These are phyloP conservation scores for Colletotrichum shisoi DNA, from an alignment of 2,329 filamentous ascomycete species.

Conservation along the genomic window DNA sequence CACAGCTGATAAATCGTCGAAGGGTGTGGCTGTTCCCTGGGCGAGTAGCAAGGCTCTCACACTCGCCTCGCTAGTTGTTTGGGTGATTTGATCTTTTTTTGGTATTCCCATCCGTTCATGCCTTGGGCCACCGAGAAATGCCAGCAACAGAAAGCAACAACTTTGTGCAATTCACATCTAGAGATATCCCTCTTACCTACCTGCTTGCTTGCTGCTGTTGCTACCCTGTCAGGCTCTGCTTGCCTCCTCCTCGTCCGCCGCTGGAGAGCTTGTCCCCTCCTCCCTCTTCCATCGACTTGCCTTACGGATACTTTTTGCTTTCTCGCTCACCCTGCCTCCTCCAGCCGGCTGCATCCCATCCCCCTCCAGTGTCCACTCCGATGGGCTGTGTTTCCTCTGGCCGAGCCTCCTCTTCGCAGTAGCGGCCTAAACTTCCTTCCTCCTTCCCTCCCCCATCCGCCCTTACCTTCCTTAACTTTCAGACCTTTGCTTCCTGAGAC, in stretches of 20 bases:
- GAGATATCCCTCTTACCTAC: not conserved
- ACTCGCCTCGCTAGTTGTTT: constrained; percentile 30
- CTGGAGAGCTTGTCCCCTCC: constrained; percentile 6
- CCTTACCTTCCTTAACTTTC: constrained; percentile 16
- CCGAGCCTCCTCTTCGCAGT: constrained; percentile 28
- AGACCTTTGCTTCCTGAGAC: constrained; percentile 8
- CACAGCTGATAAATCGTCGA: constrained; percentile 38
- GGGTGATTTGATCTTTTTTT: constrained; percentile 17
- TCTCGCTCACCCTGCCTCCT: constrained; percentile 19
- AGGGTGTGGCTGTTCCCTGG: constrained; percentile 20
- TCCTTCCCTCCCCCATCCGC: constrained; percentile 23
- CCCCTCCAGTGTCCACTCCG: constrained; percentile 26
- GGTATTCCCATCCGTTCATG: constrained; percentile 25
- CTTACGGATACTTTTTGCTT: constrained; percentile 17
- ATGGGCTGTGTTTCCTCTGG: constrained; percentile 36
- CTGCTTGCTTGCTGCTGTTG: constrained; percentile 1
- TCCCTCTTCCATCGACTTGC: not conserved
- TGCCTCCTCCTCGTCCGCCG: constrained; percentile 8
- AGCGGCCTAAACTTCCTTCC: constrained; percentile 19
- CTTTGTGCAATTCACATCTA: constrained; percentile 31
- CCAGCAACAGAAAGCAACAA: constrained; percentile 24
- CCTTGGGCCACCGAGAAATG: constrained; percentile 21
- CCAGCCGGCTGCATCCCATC: constrained; percentile 18
- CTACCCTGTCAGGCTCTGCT: constrained; percentile 6
- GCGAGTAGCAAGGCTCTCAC: constrained; percentile 19